phyloP scores from a whole-genome alignment of 441 rosid genomes.

The Melastoma candidum region DNA sequence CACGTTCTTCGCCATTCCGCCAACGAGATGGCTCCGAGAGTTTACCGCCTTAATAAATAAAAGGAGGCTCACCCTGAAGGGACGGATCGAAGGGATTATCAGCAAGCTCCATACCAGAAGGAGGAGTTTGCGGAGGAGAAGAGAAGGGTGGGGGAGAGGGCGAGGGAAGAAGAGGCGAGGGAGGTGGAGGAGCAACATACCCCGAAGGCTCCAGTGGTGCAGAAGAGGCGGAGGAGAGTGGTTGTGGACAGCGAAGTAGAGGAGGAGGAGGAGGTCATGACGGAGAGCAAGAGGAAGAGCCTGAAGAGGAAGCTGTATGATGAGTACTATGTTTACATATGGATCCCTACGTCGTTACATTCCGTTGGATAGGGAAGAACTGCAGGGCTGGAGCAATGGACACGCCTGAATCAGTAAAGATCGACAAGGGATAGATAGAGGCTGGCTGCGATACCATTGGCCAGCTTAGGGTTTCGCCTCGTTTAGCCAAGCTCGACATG shows the following conservation, averaged over 20 bases:
- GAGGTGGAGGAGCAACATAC: background rate
- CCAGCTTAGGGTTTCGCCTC: conserved; percentile 1
- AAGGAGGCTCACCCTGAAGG: conserved; percentile 57
- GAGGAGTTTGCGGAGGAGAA: conserved; percentile 19
- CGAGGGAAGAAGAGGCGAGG: background rate
- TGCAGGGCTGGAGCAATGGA: conserved; percentile 6
- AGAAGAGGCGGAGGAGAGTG: background rate
- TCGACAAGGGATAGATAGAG: background rate
- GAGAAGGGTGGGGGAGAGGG: conserved; percentile 5
- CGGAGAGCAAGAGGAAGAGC: conserved; percentile 18
- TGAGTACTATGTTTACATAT: too few relatives aligned
- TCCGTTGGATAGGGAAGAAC: conserved; percentile 11
- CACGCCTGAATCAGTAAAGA: conserved; percentile 19
- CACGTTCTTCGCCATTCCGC: too few relatives aligned
- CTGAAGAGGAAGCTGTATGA: conserved; percentile 53
- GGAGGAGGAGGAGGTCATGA: too few relatives aligned
- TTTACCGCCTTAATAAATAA: too few relatives aligned
- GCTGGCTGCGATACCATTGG: background rate
- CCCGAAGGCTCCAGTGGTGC: conserved; percentile 6
- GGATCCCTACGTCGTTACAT: too few relatives aligned
- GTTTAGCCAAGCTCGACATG: background rate
- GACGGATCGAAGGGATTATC: conserved; percentile 64
- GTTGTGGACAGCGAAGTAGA: background rate
- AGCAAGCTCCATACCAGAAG: conserved; percentile 40
- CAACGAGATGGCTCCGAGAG: too few relatives aligned